phyloP scores from a whole-genome alignment of 208 protist species.

The Wallacemonas sp. region DNA sequence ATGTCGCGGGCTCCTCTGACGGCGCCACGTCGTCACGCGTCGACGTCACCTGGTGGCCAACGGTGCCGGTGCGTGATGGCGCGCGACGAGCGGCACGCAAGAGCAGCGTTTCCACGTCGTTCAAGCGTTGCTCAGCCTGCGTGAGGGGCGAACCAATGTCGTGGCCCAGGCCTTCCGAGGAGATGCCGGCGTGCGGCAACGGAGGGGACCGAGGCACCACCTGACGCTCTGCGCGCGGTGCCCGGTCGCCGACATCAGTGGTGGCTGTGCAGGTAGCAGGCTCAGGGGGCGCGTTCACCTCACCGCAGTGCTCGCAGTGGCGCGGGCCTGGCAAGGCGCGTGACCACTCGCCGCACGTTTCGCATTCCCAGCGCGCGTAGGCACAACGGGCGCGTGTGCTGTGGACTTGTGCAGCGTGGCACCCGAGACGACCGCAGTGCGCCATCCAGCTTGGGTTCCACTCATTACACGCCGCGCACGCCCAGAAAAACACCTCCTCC shows the following conservation, averaged over 20 bases:
- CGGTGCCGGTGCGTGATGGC: too few species aligned
- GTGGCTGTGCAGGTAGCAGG: neutral
- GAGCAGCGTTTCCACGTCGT: constrained; percentile 19
- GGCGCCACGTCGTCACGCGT: too few species aligned
- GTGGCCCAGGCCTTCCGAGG: neutral
- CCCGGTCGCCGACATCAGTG: neutral
- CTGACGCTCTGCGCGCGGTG: too few species aligned
- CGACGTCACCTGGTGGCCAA: too few species aligned
- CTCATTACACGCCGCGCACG: constrained; percentile 26
- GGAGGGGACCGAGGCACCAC: too few species aligned
- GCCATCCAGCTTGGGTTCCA: constrained; percentile 37
- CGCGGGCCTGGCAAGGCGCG: constrained; percentile 8
- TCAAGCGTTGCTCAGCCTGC: constrained; percentile 11
- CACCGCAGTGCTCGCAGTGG: constrained; percentile 35
- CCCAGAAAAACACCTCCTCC: constrained; percentile 40
- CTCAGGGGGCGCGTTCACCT: neutral
- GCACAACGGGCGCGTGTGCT: neutral
- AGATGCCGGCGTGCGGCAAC: too few species aligned
- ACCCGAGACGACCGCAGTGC: constrained; percentile 33
- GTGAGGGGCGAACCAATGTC: neutral
- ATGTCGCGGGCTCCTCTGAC: too few species aligned
- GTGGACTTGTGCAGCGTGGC: constrained; percentile 17
- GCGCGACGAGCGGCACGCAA: neutral
- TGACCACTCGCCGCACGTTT: constrained; percentile 27
- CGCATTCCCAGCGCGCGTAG: constrained; percentile 55